A percentile compares a stretch with the other conserved stretches of the same genome.
phyloP scores from a whole-genome alignment of 805 yeast genomes.

The Nakazawaea molendinolei region DNA sequence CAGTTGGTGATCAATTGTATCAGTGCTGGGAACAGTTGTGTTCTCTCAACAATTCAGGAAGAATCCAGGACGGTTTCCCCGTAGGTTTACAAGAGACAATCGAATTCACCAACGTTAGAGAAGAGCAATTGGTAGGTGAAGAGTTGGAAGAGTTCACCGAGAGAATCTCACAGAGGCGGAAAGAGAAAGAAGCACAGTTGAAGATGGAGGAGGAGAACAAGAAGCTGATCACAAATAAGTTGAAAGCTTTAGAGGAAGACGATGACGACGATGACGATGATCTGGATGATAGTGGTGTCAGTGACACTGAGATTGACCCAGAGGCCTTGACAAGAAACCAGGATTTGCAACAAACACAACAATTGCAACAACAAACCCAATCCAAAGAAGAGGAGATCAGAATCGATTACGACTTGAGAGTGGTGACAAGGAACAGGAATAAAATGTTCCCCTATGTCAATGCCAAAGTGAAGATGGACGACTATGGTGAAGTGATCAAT shows the following conservation, averaged over 20 bases:
- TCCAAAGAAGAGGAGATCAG: slow-evolving; percentile 40
- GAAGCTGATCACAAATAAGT: slow-evolving; percentile 19
- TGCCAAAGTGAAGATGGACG: slow-evolving; percentile 58
- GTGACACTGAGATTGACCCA: slow-evolving; percentile 14
- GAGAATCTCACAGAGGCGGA: slow-evolving; percentile 38
- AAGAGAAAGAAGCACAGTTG: slow-evolving; percentile 25
- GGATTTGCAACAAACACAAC: slow-evolving; percentile 12
- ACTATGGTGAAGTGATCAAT: slow-evolving; percentile 78
- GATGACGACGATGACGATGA: slow-evolving; percentile 19
- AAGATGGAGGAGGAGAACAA: slow-evolving; percentile 26
- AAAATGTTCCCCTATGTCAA: slow-evolving; percentile 70
- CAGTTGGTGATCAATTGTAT: slow-evolving; percentile 45
- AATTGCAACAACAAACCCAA: slow-evolving; percentile 22
- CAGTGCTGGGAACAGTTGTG: slow-evolving; percentile 46
- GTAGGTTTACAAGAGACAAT: slow-evolving; percentile 44
- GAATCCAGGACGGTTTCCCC: slow-evolving; percentile 54
- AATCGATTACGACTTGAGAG: slow-evolving; percentile 48
- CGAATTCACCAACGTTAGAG: slow-evolving; percentile 33
- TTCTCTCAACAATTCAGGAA: slow-evolving; percentile 26
- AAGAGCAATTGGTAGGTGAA: slow-evolving; percentile 41
- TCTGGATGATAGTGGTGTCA: slow-evolving; percentile 23
- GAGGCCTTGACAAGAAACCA: slow-evolving; percentile 6
- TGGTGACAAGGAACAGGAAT: slow-evolving; percentile 39
- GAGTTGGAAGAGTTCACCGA: slow-evolving; percentile 45
- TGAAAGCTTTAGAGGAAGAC: slow-evolving; percentile 16